Evolutionary conservation across 345 rosid species (phyloP).

Genomic region (Eucalyptus microcorys): DNA sequence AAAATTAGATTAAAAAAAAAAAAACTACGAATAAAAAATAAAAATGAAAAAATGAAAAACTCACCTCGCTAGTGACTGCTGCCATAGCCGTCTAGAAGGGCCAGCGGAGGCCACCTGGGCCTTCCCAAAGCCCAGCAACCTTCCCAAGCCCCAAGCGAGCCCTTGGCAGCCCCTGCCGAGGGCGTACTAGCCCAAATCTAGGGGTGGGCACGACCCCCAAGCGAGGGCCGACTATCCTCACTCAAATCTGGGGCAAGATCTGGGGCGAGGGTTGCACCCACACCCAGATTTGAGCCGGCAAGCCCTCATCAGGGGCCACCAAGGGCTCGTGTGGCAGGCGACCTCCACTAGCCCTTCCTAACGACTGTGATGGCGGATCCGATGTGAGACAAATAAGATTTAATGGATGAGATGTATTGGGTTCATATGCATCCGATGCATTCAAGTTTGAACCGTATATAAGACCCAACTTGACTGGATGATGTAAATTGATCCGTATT

Average conservation of each 20-base stretch:
- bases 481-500: background rate
- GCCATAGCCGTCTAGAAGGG: background rate
- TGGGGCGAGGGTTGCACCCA: no score
- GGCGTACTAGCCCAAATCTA: background rate
- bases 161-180: background rate
- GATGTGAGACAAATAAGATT: no score
- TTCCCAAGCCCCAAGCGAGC: background rate
- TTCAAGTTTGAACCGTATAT: background rate
- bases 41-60: no score
- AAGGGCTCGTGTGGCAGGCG: no score
- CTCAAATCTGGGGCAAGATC: no score
- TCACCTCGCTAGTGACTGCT: background rate
- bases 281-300: no score
- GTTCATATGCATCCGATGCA: background rate
- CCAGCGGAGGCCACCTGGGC: background rate
- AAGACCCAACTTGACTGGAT: background rate
- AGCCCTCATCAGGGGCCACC: no score
- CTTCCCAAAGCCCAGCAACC: background rate
- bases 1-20: no score
- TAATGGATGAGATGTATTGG: background rate
- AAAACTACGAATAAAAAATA: no score
- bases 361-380: no score
- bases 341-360: no score
- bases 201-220: background rate
- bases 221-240: no score